Evolutionary conservation across 139 green algal genomes (phyloP), one percentile per base, ranked within the genome.

Genomic region (Protoeuglena noctilucae): DNA sequence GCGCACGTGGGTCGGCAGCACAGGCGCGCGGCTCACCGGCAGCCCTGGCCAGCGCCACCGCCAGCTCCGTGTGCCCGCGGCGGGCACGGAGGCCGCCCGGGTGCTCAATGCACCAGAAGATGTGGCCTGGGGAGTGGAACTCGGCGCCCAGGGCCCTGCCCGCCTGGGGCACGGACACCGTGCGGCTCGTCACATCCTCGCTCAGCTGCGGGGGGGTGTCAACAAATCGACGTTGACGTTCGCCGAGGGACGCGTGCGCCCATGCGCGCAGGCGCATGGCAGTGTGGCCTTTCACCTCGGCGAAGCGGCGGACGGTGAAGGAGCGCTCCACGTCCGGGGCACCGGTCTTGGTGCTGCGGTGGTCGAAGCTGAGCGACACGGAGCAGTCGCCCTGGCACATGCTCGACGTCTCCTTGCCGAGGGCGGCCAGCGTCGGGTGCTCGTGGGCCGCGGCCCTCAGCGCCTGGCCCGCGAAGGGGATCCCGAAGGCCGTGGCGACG

Each of bases 381-480:
- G 59, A 68, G 28, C 63, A 70, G 25, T 46, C 50, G 40, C 63
- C 63, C 23, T 70, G 63, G 29, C 63, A 70, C 53, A 64, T 64
- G 23, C 26, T 29, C 16, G 43, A 40, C 4, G n/a, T 28, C 40
- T 4, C 26, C 30, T 70, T 70, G 4, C 24, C 27, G 23, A 69
- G 34, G 22, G 9, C 9, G 34, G 34, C 34, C 9, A 7, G 34
- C 9, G 34, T 43, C 9, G 9, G 12, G 9, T 19, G 9, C 34
- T 43, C 9, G 34, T 7, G 34, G 12, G 34, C 34, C 7, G 34
- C 34, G 34, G 34, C 34, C 34, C 34, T 14, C 23, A 53, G 57
- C 26, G 3, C 24, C 14, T 4, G 26, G 28, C 40, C 55, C 24
- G 54, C 26, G 22, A 19, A 60, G 19, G 62, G 62, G 3, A 68